A percentile compares a stretch with the other conserved stretches of the same genome.
Evolutionary conservation across 164 flowering plant genomes (phyloP).

Genomic region (Buxus sempervirens): DNA sequence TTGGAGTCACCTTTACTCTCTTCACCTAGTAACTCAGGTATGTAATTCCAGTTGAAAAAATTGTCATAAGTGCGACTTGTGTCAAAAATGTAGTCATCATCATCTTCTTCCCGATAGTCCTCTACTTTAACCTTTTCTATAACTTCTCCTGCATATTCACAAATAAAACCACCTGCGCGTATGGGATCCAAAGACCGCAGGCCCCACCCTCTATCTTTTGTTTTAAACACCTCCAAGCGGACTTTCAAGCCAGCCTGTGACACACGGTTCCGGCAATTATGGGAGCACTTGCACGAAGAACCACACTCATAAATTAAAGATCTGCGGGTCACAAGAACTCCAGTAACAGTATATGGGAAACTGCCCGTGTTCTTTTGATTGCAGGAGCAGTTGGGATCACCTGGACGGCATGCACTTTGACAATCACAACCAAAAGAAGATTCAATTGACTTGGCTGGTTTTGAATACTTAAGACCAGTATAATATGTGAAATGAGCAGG

Average conservation of each 20-base stretch:
- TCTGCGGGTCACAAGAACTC: constrained; percentile 33
- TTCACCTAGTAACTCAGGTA: constrained; percentile 31
- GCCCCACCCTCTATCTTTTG: constrained; percentile 72
- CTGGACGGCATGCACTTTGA: constrained; percentile 28
- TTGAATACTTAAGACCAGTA: constrained; percentile 30
- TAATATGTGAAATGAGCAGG: constrained; percentile 39
- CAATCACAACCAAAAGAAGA: constrained; percentile 36
- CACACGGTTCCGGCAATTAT: constrained; percentile 52
- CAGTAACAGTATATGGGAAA: constrained; percentile 37
- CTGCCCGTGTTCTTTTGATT: constrained; percentile 33
- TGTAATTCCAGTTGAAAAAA: constrained; percentile 23
- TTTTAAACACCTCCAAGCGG: constrained; percentile 67
- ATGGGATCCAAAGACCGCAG: constrained; percentile 79
- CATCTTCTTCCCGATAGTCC: constrained; percentile 22
- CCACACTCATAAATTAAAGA: constrained; percentile 51
- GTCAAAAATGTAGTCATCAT: constrained; percentile 46
- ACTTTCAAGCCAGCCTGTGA: constrained; percentile 53
- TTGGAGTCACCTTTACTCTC: constrained; percentile 14
- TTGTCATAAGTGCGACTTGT: constrained; percentile 28
- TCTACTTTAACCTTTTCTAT: constrained; percentile 20
- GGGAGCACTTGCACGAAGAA: constrained; percentile 40
- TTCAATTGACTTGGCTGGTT: constrained; percentile 18
- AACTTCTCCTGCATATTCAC: constrained; percentile 68
- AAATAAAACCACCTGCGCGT: constrained; percentile 62
- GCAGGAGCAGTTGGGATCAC: constrained; percentile 39